These are phyloP conservation scores for Ensete glaucum DNA, from an alignment of 176 grass and related monocot genomes.

Conservation along the genomic window DNA sequence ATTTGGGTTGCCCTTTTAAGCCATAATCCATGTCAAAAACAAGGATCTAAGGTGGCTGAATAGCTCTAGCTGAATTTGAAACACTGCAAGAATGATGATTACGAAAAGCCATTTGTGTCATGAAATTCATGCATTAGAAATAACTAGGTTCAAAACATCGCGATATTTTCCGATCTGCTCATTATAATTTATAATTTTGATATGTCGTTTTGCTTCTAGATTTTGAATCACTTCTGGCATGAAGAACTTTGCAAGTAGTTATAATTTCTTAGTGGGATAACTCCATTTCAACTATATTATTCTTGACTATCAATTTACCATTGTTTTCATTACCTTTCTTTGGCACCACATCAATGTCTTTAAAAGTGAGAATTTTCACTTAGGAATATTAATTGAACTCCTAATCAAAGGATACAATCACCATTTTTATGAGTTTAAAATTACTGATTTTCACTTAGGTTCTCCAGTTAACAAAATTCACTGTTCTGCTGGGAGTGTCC, in stretches of 20 bases:
- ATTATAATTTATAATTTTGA: slow-evolving; percentile 5
- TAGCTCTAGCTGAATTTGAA: background rate
- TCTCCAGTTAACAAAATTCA: too few species aligned
- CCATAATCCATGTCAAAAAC: too few species aligned
- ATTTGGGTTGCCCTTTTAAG: too few species aligned
- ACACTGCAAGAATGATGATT: background rate
- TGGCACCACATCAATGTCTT: background rate
- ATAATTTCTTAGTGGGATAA: too few species aligned
- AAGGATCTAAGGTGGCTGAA: background rate
- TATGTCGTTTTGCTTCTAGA: slow-evolving; percentile 5
- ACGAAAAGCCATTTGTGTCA: background rate
- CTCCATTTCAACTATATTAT: background rate
- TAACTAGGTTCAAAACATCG: background rate
- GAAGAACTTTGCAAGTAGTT: background rate
- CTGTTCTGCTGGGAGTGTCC: too few species aligned
- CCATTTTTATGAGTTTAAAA: too few species aligned
- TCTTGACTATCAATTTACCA: background rate
- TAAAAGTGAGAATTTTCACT: background rate
- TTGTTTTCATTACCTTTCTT: background rate
- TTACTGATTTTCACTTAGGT: too few species aligned
- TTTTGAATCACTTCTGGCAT: background rate
- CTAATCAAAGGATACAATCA: too few species aligned
- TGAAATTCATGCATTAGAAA: background rate
- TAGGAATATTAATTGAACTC: background rate
- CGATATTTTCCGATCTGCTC: slow-evolving; percentile 1